Evolutionary conservation across 768 basidiomycete genomes (phyloP).

Genomic region (Serpula lacrymans): DNA sequence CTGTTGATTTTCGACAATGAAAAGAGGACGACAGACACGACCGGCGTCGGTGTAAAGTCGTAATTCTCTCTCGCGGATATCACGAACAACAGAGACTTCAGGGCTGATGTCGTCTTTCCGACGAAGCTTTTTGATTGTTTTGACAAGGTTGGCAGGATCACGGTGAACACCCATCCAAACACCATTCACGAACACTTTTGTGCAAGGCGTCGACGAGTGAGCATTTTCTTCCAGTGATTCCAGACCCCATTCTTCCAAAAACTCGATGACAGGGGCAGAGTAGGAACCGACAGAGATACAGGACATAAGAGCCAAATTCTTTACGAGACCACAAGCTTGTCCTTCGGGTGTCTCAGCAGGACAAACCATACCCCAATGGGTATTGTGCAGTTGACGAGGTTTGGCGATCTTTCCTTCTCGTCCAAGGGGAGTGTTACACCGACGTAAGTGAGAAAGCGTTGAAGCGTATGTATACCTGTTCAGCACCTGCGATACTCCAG

Average conservation of each 20-base stretch:
- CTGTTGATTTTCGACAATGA: constrained; percentile 93
- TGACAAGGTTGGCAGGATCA: constrained; percentile 88
- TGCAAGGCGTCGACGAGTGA: constrained; percentile 75
- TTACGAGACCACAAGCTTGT: constrained; percentile 98
- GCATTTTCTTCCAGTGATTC: constrained; percentile 94
- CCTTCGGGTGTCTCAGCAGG: constrained; percentile 99
- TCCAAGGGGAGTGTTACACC: constrained; percentile 96
- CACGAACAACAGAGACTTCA: constrained; percentile 96
- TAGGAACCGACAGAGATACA: constrained; percentile 97
- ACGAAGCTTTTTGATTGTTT: constrained; percentile 88
- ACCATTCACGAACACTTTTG: constrained; percentile 98
- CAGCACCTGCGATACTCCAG: constrained; percentile 97
- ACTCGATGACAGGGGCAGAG: constrained; percentile 95
- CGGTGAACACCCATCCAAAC: constrained; percentile 99
- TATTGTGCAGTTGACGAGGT: constrained; percentile 98
- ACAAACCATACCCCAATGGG: constrained; percentile 99
- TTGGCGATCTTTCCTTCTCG: constrained; percentile 99
- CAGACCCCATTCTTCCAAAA: constrained; percentile 97
- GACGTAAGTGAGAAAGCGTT: constrained; percentile 94
- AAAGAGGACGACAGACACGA: constrained; percentile 93
- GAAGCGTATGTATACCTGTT: constrained; percentile 99
- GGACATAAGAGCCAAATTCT: constrained; percentile 96
- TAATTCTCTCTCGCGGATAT: constrained; percentile 93
- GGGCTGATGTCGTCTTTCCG: constrained; percentile 93
- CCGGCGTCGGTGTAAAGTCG: constrained; percentile 96